Evolutionary conservation across 345 rosid species (phyloP), one percentile per base, ranked within the genome.

Genomic region (Turritis glabra): DNA sequence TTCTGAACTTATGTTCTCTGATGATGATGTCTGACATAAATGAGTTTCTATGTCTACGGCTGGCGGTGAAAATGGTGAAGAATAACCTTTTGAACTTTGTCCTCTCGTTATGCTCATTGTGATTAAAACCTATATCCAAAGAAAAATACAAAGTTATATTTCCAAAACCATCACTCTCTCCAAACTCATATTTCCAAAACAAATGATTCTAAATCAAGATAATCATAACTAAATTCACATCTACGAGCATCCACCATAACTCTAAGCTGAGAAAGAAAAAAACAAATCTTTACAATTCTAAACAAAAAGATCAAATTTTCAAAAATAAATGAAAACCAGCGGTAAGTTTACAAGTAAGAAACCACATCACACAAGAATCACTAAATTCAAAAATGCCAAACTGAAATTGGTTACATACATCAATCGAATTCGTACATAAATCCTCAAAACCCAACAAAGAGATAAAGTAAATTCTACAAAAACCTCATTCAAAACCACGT

Each of bases 401-500:
- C n/a, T 21, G 7, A 38, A 40, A 65, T 48, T 19, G n/a, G 41
- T 22, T 2, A 15, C 4, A 52, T 41, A 7, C 18, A 55, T 25
- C 11, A 17, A 77, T 58, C 7, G 3, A 67, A 72, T 52, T 52
- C 35, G 5, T 1, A 52, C 0, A 46, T 27, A 48, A n/a, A 50
- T 15, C 23, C 51, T 54, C 40, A 57, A 55, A 38, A 0, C 43
- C 18, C 25, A 48, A 23, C 0, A 32, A 1, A 12, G 19, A 13
- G 33, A 33, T 14, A 8, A 29, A 17, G n/a, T n/a, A n/a, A n/a
- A 5, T 21, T 8, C 3, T 10, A 18, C 1, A 14, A 3, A 52
- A 29, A 30, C 64, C 79, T 68, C 56, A 91, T 97, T 95, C 80
- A 78, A 80, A 73, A 58, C 80, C 80, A 32, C 88, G 90, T 17